A percentile compares a stretch with the other conserved stretches of the same genome.
Evolutionary conservation across 768 basidiomycete species (phyloP).

Genomic region (Panellus pusillus): DNA sequence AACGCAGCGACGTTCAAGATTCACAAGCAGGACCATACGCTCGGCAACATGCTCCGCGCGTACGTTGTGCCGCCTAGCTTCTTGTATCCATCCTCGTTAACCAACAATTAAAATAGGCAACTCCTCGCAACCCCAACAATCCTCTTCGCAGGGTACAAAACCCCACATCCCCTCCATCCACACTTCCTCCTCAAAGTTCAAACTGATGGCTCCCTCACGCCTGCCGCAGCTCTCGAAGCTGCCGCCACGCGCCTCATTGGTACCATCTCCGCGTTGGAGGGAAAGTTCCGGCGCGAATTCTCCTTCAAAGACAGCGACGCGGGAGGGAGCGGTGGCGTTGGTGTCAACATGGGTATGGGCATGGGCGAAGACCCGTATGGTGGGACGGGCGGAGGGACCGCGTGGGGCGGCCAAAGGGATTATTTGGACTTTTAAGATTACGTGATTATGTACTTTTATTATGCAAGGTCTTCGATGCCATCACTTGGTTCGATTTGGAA

Average conservation of each 20-base stretch:
- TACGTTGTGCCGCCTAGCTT: conserved; percentile 37
- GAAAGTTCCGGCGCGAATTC: conserved; percentile 50
- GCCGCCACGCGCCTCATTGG: conserved; percentile 83
- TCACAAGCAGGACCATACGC: conserved; percentile 95
- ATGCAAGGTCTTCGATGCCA: too few species aligned
- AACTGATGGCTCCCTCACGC: conserved; percentile 85
- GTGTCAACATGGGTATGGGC: too few species aligned
- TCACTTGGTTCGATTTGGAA: too few species aligned
- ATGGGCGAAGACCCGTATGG: background rate
- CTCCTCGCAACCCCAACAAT: conserved; percentile 84
- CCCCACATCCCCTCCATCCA: conserved; percentile 94
- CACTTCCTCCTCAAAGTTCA: conserved; percentile 95
- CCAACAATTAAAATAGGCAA: conserved; percentile 54
- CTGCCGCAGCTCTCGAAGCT: conserved; percentile 77
- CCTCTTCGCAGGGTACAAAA: conserved; percentile 97
- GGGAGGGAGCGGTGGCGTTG: background rate
- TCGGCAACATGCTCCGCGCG: conserved; percentile 97
- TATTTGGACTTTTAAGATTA: too few species aligned
- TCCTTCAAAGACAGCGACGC: background rate
- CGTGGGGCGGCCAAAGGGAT: background rate
- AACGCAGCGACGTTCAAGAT: conserved; percentile 95
- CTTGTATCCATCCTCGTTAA: too few species aligned
- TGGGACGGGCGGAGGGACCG: background rate
- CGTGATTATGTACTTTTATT: too few species aligned
- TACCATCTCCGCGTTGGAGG: conserved; percentile 64